phyloP scores from a whole-genome alignment of 2,329 filamentous ascomycete genomes.

The Diaporthe sp. region DNA sequence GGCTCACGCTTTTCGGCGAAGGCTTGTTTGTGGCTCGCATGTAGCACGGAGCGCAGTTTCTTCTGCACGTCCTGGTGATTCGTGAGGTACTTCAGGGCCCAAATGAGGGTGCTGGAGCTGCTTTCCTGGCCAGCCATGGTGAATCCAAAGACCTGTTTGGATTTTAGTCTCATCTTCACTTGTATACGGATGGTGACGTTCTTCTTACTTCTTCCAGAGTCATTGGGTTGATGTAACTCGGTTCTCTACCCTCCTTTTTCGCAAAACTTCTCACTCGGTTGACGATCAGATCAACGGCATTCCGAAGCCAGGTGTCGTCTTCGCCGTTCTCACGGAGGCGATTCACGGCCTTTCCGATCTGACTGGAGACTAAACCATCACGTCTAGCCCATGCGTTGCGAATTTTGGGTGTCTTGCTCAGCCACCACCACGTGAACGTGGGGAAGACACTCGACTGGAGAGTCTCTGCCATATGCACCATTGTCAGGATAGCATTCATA shows the following conservation, averaged over 20 bases:
- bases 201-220: slow-evolving; percentile 9
- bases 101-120: slow-evolving; percentile 8
- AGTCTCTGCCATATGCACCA: slow-evolving; percentile 19
- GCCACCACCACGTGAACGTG: slow-evolving; percentile 13
- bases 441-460: slow-evolving; percentile 8
- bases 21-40: not conserved
- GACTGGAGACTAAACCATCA: not conserved
- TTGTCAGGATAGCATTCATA: not conserved
- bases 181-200: not conserved
- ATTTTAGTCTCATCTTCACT: not conserved
- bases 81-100: slow-evolving; percentile 17
- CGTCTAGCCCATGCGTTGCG: slow-evolving; percentile 7
- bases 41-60: not conserved
- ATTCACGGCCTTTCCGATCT: slow-evolving; percentile 1
- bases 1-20: not conserved
- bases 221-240: not conserved
- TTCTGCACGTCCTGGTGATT: slow-evolving; percentile 3
- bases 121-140: slow-evolving; percentile 16
- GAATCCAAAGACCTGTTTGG: slow-evolving; percentile 5
- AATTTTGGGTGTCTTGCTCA: slow-evolving; percentile 17
- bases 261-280: slow-evolving; percentile 1
- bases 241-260: not conserved
- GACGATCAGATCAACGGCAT: slow-evolving; percentile 17
- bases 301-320: slow-evolving; percentile 1
- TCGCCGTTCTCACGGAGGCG: not conserved